A percentile compares a stretch with the other conserved stretches of the same genome.
Evolutionary conservation across 257 asterid genomes (phyloP).

Genomic region (Forsythia suspensa): DNA sequence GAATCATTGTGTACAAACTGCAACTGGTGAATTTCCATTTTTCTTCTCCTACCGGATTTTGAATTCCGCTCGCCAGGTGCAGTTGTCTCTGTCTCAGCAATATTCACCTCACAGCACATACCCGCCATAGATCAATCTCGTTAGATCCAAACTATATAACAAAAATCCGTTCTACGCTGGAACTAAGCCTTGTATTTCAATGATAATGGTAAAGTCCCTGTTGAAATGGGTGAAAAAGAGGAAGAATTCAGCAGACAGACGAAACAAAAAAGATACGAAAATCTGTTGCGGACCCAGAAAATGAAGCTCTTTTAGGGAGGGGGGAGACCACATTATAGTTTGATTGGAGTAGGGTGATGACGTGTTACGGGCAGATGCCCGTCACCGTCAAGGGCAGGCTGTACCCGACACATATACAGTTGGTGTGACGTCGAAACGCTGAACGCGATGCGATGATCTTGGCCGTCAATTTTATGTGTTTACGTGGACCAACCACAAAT

Average conservation of each 20-base stretch:
- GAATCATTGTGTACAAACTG: conserved; percentile 55
- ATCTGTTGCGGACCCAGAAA: conserved; percentile 13
- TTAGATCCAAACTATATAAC: too few relatives aligned
- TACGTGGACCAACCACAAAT: conserved; percentile 63
- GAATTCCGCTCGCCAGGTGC: conserved; percentile 59
- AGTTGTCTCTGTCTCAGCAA: conserved; percentile 67
- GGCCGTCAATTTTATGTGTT: conserved; percentile 21
- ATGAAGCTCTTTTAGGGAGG: not conserved
- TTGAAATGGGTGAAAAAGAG: not conserved
- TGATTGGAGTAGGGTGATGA: conserved; percentile 23
- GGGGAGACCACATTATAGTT: conserved; percentile 36
- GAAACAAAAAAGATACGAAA: conserved; percentile 22
- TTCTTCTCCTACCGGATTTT: conserved; percentile 56
- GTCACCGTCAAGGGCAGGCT: conserved; percentile 78
- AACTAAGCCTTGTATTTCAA: not conserved
- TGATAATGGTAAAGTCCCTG: not conserved
- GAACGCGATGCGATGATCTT: conserved; percentile 17
- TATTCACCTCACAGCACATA: conserved; percentile 57
- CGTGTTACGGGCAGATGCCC: conserved; percentile 77
- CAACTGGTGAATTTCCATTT: conserved; percentile 77
- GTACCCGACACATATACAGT: conserved; percentile 57
- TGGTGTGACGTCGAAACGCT: conserved; percentile 53
- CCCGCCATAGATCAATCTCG: conserved; percentile 57
- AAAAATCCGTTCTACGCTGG: too few relatives aligned
- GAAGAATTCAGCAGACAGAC: not conserved